Evolutionary conservation across 2,329 filamentous ascomycete genomes (phyloP).

Genomic region (Aspergillus sp.): DNA sequence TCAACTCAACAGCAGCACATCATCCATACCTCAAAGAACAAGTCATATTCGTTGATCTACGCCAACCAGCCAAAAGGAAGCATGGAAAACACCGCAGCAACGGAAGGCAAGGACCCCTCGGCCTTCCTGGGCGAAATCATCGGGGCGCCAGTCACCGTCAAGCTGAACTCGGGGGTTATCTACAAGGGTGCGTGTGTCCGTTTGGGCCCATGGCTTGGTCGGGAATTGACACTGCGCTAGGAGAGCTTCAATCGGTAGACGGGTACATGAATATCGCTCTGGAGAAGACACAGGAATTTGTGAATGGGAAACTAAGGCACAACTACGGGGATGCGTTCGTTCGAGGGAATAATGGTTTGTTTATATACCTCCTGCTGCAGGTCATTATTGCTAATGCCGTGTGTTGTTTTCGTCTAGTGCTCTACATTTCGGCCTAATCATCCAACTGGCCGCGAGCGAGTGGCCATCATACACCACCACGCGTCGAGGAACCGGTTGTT

Average conservation of each 20-base stretch:
- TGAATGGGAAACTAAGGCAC: constrained; percentile 72
- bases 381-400: constrained; percentile 3
- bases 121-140: constrained; percentile 92
- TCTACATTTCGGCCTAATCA: neutral
- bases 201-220: neutral
- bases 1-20: no score
- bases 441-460: no score
- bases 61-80: constrained; percentile 6
- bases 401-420: constrained; percentile 8
- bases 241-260: constrained; percentile 91
- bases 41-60: no score
- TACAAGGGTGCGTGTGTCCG: constrained; percentile 62
- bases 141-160: constrained; percentile 86
- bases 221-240: constrained; percentile 37
- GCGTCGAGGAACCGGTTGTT: no score
- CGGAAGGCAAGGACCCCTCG: constrained; percentile 82
- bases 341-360: constrained; percentile 82
- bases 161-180: constrained; percentile 95
- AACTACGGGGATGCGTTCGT: constrained; percentile 93
- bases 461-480: no score
- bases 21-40: no score
- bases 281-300: constrained; percentile 87
- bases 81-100: constrained; percentile 66
- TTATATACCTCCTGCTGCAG: neutral
- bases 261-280: constrained; percentile 99